phyloP scores from a whole-genome alignment of 169 alveolate genomes.

The Babesia gibsoni region DNA sequence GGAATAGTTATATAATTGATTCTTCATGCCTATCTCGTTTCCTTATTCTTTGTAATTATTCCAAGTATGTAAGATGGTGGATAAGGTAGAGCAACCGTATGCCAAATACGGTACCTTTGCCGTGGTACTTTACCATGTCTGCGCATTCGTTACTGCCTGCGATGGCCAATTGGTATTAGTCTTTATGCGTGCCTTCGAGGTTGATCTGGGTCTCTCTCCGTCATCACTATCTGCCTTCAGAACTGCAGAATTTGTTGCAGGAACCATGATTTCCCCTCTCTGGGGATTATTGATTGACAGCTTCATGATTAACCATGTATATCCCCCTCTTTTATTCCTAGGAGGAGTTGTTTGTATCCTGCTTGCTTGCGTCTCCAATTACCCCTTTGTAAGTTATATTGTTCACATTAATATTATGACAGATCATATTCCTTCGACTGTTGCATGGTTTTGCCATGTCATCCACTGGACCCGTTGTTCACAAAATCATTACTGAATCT shows the following conservation, averaged over 20 bases:
- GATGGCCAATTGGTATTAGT: slow-evolving; percentile 4
- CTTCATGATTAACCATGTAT: slow-evolving; percentile 78
- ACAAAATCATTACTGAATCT: slow-evolving; percentile 29
- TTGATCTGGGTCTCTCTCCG: slow-evolving; percentile 79
- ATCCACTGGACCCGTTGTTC: slow-evolving; percentile 44
- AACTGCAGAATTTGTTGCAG: slow-evolving; percentile 79
- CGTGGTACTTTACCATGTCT: background rate
- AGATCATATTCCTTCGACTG: slow-evolving; percentile 39
- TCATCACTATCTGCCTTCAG: slow-evolving; percentile 76
- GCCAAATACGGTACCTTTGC: background rate
- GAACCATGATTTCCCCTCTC: slow-evolving; percentile 79
- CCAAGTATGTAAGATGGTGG: too few relatives aligned
- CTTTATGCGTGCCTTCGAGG: slow-evolving; percentile 83
- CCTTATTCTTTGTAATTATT: too few relatives aligned
- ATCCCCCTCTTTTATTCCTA: slow-evolving; percentile 77
- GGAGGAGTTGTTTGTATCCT: slow-evolving; percentile 83
- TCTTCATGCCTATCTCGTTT: too few relatives aligned
- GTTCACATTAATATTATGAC: background rate
- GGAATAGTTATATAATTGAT: too few relatives aligned
- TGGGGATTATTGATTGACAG: slow-evolving; percentile 88
- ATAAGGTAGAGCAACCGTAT: too few relatives aligned
- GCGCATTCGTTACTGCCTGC: slow-evolving; percentile 3
- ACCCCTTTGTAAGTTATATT: slow-evolving; percentile 14
- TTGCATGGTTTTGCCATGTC: slow-evolving; percentile 48
- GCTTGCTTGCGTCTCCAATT: slow-evolving; percentile 57